Conservation (phyloP, 345 rosid genomes). For the Isatis tinctoria region DNA sequence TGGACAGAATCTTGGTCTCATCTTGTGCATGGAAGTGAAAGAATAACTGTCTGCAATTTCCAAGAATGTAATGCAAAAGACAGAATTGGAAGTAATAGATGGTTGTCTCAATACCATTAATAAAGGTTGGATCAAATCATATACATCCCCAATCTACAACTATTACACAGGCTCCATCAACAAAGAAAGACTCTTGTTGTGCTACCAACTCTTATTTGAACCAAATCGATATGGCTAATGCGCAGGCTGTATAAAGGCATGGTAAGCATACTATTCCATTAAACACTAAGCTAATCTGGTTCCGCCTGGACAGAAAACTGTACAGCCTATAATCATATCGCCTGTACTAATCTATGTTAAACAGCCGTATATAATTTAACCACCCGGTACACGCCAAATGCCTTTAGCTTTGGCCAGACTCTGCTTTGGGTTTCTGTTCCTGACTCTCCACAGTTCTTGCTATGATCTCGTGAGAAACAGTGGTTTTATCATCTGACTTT, state of each 20-base stretch:
- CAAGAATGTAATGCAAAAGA: constrained; percentile 2
- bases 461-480: constrained; percentile 11
- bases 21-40: constrained; percentile 33
- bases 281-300: constrained; percentile 27
- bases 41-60: not conserved
- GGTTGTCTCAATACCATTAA: constrained; percentile 26
- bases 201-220: constrained; percentile 26
- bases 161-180: constrained; percentile 25
- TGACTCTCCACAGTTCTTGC: constrained; percentile 31
- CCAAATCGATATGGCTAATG: constrained; percentile 17
- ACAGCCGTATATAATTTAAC: constrained; percentile 25
- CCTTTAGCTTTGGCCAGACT: constrained; percentile 58
- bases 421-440: constrained; percentile 42
- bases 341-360: constrained; percentile 34
- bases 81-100: not conserved
- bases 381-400: not conserved
- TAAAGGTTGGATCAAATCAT: constrained; percentile 28
- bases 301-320: constrained; percentile 30
- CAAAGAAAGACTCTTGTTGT: constrained; percentile 22
- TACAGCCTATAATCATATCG: constrained; percentile 33
- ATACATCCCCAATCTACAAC: constrained; percentile 30
- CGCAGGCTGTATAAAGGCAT: not conserved
- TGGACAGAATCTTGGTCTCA: constrained; percentile 68
- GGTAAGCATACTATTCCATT: constrained; percentile 16
- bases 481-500: constrained; percentile 32